Evolutionary conservation across 345 rosid species (phyloP).

Genomic region (Barbarea vulgaris): DNA sequence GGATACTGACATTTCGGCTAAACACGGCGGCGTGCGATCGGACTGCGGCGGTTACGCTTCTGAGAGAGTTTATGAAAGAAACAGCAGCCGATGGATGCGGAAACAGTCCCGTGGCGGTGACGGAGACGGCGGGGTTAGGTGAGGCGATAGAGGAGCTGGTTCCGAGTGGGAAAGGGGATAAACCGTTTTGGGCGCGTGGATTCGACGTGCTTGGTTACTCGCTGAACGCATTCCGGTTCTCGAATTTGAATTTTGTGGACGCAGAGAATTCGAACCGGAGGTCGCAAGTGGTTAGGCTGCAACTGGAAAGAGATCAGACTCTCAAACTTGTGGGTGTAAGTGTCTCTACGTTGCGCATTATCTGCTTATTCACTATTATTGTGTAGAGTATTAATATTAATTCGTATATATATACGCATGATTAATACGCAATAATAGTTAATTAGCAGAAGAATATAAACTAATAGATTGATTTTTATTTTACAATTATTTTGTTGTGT

Average conservation of each 20-base stretch:
- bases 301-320: conserved; percentile 54
- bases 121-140: conserved; percentile 41
- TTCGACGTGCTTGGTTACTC: conserved; percentile 92
- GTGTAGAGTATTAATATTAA: neutral
- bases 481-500: too few species aligned
- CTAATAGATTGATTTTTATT: too few species aligned
- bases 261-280: conserved; percentile 41
- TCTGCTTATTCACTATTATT: neutral
- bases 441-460: too few species aligned
- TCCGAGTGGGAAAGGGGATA: conserved; percentile 71
- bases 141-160: conserved; percentile 68
- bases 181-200: conserved; percentile 88
- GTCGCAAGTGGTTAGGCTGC: conserved; percentile 63
- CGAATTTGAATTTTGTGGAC: conserved; percentile 65
- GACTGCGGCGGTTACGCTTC: conserved; percentile 60
- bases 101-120: conserved; percentile 20
- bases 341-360: neutral
- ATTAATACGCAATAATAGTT: too few species aligned
- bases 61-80: conserved; percentile 53
- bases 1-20: conserved; percentile 60
- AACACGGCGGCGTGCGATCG: conserved; percentile 80
- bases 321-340: conserved; percentile 59
- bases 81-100: conserved; percentile 16
- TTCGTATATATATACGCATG: too few species aligned
- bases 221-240: conserved; percentile 64